Percentiles rank a stretch among this genome's conserved stretches.
These are phyloP conservation scores for Pseudevernia furfuracea DNA, from an alignment of 495 filamentous ascomycete species.

Conservation along the genomic window DNA sequence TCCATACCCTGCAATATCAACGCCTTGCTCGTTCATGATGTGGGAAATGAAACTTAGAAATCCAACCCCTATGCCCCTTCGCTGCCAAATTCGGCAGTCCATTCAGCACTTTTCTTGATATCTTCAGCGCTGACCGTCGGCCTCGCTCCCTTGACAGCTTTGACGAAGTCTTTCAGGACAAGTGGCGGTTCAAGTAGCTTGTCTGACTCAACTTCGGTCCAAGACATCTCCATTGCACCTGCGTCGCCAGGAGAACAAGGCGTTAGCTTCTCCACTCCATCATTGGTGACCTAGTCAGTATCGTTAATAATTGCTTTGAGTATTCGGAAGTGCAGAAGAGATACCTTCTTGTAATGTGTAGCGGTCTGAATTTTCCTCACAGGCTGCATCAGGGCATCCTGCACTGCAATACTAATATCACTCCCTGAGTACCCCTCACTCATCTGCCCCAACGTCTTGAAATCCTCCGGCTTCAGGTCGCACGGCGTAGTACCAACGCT, in stretches of 20 bases:
- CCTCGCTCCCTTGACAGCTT: slow-evolving; percentile 76
- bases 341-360: slow-evolving; percentile 93
- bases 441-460: slow-evolving; percentile 64
- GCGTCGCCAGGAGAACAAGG: slow-evolving; percentile 89
- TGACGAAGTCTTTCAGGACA: slow-evolving; percentile 85
- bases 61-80: slow-evolving; percentile 55
- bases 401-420: slow-evolving; percentile 93
- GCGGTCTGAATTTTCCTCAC: slow-evolving; percentile 96
- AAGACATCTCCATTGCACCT: slow-evolving; percentile 84
- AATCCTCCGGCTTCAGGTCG: slow-evolving; percentile 71
- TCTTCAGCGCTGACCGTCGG: slow-evolving; percentile 87
- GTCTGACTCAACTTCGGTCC: slow-evolving; percentile 79
- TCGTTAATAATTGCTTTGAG: neutral
- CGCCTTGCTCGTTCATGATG: neutral
- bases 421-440: slow-evolving; percentile 92
- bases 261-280: slow-evolving; percentile 70
- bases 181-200: slow-evolving; percentile 78
- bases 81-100: slow-evolving; percentile 95
- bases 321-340: neutral
- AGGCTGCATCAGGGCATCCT: slow-evolving; percentile 96
- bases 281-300: slow-evolving; percentile 52
- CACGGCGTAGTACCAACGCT: slow-evolving; percentile 86
- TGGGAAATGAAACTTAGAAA: neutral
- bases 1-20: neutral
- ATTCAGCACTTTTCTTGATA: slow-evolving; percentile 75